Evolutionary conservation across 2,329 filamentous ascomycete species (phyloP).

Genomic region (Aspergillus tubingensis): DNA sequence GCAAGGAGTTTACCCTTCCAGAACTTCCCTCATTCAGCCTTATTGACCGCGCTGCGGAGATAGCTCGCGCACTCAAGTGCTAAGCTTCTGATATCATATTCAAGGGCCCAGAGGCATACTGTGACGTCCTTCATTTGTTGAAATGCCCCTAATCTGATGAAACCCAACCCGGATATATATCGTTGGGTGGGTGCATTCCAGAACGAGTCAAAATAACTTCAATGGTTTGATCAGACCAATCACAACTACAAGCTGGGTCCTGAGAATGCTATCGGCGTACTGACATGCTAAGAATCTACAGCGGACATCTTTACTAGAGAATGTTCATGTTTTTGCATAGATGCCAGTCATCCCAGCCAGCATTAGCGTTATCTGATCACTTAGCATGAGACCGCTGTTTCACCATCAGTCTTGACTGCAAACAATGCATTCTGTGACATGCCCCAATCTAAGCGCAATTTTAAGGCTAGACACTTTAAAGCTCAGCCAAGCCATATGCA

Average conservation of each 20-base stretch:
- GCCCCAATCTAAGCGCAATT: not conserved
- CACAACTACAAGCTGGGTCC: too few relatives aligned
- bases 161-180: not conserved
- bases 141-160: not conserved
- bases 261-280: too few relatives aligned
- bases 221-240: not conserved
- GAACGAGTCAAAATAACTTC: not conserved
- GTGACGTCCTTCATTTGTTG: not conserved
- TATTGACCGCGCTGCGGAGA: not conserved
- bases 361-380: not conserved
- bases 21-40: not conserved
- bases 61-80: not conserved
- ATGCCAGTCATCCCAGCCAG: not conserved
- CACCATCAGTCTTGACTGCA: not conserved
- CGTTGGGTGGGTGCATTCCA: not conserved
- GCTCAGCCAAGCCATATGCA: not conserved
- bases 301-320: too few relatives aligned
- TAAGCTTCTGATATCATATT: not conserved
- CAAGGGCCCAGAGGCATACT: not conserved
- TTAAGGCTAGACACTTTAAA: not conserved
- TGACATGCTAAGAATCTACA: too few relatives aligned
- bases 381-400: constrained; percentile 1
- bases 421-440: not conserved
- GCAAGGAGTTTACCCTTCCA: constrained; percentile 17
- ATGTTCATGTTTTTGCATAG: not conserved